A percentile compares a stretch with the other conserved stretches of the same genome.
phyloP scores from a whole-genome alignment of 805 yeast species.

The Jamesozyma spencerorum region DNA sequence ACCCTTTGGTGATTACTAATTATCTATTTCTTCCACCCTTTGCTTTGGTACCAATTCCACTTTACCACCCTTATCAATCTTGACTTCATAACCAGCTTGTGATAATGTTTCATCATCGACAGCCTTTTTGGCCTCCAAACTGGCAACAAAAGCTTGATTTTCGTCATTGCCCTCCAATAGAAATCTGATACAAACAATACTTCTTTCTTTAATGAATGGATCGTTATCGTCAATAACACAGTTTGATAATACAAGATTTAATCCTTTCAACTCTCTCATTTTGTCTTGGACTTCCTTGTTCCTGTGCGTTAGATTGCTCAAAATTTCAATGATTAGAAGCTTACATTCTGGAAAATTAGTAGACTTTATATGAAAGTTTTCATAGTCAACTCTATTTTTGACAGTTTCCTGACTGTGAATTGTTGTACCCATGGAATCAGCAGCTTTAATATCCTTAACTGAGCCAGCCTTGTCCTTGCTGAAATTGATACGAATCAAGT shows the following conservation, averaged over 20 bases:
- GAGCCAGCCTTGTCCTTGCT: conserved; percentile 18
- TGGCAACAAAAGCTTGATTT: conserved; percentile 71
- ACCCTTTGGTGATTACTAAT: too few relatives aligned
- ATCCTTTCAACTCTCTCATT: conserved; percentile 55
- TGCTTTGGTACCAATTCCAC: conserved; percentile 38
- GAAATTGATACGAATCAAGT: conserved; percentile 28
- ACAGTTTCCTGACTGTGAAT: conserved; percentile 26
- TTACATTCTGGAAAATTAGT: conserved; percentile 55
- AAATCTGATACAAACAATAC: conserved; percentile 69
- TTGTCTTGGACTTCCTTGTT: conserved; percentile 54
- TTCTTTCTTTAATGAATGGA: conserved; percentile 78
- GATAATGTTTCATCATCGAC: conserved; percentile 50
- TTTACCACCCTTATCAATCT: conserved; percentile 57
- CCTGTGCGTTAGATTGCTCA: conserved; percentile 48
- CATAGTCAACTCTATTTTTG: conserved; percentile 20
- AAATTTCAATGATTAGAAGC: conserved; percentile 53
- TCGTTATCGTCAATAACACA: conserved; percentile 83
- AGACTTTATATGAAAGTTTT: conserved; percentile 17
- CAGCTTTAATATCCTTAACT: conserved; percentile 15
- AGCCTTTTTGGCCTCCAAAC: conserved; percentile 64
- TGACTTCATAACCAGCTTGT: conserved; percentile 71
- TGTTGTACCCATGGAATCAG: conserved; percentile 18
- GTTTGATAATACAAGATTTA: conserved; percentile 63
- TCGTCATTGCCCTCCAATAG: conserved; percentile 51
- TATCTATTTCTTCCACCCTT: background rate